phyloP scores from a whole-genome alignment of 139 green algal species.

The Volvox africanus region DNA sequence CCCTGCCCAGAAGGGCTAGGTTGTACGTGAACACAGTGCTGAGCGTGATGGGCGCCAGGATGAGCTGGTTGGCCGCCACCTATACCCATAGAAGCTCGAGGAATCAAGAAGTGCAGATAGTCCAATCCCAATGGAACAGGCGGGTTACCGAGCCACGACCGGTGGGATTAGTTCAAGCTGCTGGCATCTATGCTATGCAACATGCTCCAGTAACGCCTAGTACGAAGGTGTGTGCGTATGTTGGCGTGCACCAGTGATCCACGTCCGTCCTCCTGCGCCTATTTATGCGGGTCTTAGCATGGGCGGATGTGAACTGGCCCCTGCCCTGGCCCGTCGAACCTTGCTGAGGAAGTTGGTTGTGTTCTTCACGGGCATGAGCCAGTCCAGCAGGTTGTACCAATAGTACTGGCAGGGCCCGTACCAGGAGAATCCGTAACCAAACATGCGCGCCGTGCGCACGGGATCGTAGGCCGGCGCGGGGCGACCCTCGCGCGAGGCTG shows the following conservation, averaged over 20 bases:
- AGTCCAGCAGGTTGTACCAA: constrained; percentile 79
- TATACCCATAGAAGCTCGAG: constrained; percentile 20
- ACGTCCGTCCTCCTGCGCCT: too few relatives aligned
- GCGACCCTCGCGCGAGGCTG: neutral
- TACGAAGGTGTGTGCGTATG: too few relatives aligned
- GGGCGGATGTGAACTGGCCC: too few relatives aligned
- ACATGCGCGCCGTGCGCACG: constrained; percentile 77
- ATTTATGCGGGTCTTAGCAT: too few relatives aligned
- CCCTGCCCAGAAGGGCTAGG: constrained; percentile 66
- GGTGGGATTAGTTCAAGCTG: too few relatives aligned
- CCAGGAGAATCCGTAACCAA: constrained; percentile 79
- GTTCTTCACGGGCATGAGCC: constrained; percentile 67
- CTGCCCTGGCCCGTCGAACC: constrained; percentile 42
- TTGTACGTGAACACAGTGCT: constrained; percentile 83
- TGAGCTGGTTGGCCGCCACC: constrained; percentile 80
- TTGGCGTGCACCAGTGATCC: too few relatives aligned
- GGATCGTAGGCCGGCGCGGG: constrained; percentile 59
- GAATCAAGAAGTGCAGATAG: too few relatives aligned
- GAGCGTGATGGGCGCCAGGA: constrained; percentile 79
- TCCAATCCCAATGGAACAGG: too few relatives aligned
- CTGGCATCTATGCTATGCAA: too few relatives aligned
- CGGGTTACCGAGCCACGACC: too few relatives aligned
- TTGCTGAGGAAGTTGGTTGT: constrained; percentile 75
- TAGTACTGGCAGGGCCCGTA: constrained; percentile 84
- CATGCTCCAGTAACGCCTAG: too few relatives aligned